Evolutionary conservation across 352 stramenopile genomes (phyloP), one percentile per base, ranked within the genome.

Genomic region (Lagenidium sp.): DNA sequence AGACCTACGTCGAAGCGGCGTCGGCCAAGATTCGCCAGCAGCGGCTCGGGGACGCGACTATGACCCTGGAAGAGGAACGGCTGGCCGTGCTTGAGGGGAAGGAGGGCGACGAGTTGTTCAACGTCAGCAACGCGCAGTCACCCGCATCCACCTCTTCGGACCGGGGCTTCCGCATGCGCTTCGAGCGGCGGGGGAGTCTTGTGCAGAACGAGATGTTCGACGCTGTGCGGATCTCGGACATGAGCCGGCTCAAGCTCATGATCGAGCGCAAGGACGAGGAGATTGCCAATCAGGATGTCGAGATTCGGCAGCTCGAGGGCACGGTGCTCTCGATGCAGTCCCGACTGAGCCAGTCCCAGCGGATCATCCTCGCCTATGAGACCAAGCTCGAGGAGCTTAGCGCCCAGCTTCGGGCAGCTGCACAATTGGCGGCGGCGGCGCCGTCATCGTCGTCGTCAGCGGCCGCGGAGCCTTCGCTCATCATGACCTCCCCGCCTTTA

Each of bases 121-220:
- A 58, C 51, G 25, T 20, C 48, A 6, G 35, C 57, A 1, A 11
- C 3, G 4, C 22, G 28, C 6, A 40, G 43, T 18, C 44, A 28
- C 0, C 34, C 23, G 26, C 26, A 37, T 2, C 43, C 8, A 32
- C 28, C 8, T 55, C 60, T 11, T 79, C 65, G 4, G 61, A 64
- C 21, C 67, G 63, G 23, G 76, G 85, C 41, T 73, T 86, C 46
- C 74, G 59, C 32, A 82, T 91, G 49, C 82, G 79, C 26, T 88
- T 82, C 49, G 51, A 64, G 30, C 72, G 75, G 19, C 68, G 71
- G 10, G 76, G 73, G 20, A 85, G 70, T 24, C 47, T 80, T 7
- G 73, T 91, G 41, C 75, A 88, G 36, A 62, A 80, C 19, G 70
- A 85, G 31, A 91, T 91, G 75, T 91, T 91, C 42, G 75, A 88